A percentile compares a stretch with the other conserved stretches of the same genome.
Evolutionary conservation across 306 rosid species (phyloP).

Genomic region (Casuarina glauca): DNA sequence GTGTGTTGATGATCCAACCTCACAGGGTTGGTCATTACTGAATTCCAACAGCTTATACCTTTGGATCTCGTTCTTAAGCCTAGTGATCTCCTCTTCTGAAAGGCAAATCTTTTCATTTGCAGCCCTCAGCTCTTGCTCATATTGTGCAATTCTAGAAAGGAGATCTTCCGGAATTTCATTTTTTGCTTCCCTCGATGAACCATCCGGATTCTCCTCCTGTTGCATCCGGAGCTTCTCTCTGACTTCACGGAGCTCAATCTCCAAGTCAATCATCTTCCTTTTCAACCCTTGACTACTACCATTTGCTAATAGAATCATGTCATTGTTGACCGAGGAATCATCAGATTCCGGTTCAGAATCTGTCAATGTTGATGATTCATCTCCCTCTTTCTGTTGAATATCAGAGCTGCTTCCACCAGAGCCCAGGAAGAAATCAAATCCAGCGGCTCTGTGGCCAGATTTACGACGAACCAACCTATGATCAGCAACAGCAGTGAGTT

Average conservation of each 20-base stretch:
- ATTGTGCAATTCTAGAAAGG: slow-evolving; percentile 43
- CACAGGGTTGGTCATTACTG: slow-evolving; percentile 17
- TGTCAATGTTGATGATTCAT: slow-evolving; percentile 73
- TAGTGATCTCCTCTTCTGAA: slow-evolving; percentile 50
- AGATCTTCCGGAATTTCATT: slow-evolving; percentile 44
- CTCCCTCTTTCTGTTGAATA: slow-evolving; percentile 69
- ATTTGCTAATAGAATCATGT: slow-evolving; percentile 46
- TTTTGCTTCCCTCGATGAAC: slow-evolving; percentile 39
- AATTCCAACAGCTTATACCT: slow-evolving; percentile 31
- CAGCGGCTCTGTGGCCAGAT: slow-evolving; percentile 80
- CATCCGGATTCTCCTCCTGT: slow-evolving; percentile 55
- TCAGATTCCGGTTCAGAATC: slow-evolving; percentile 93
- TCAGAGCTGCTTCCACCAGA: slow-evolving; percentile 63
- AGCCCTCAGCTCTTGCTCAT: slow-evolving; percentile 56
- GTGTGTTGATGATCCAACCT: slow-evolving; percentile 25
- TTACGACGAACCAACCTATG: slow-evolving; percentile 42
- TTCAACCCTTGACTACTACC: slow-evolving; percentile 52
- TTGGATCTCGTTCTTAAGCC: slow-evolving; percentile 54
- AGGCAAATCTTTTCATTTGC: slow-evolving; percentile 56
- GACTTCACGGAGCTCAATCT: slow-evolving; percentile 74
- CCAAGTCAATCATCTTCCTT: slow-evolving; percentile 73
- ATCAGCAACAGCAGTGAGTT: slow-evolving; percentile 55
- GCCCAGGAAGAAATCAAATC: slow-evolving; percentile 94
- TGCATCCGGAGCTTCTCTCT: slow-evolving; percentile 69
- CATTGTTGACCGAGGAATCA: slow-evolving; percentile 85